Percentiles rank a stretch among this genome's conserved stretches.
These are phyloP conservation scores for Spathaspora sp. DNA, from an alignment of 1,139 yeast genomes.

Conservation along the genomic window DNA sequence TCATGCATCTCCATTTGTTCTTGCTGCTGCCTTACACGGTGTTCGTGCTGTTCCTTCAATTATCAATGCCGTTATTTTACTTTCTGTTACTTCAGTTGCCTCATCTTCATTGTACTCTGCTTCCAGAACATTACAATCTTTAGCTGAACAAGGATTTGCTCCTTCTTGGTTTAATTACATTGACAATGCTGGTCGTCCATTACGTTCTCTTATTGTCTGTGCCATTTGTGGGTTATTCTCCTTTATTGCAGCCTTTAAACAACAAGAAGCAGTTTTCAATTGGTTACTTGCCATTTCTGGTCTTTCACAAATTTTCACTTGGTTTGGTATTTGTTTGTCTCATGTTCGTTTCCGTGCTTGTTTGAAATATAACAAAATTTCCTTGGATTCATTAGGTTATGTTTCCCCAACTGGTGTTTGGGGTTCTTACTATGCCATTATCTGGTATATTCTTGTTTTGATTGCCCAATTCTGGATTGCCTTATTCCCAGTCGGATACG, in stretches of 20 bases:
- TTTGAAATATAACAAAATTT: constrained; percentile 34
- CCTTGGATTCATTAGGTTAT: constrained; percentile 38
- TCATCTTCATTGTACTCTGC: constrained; percentile 46
- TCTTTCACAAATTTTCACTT: constrained; percentile 41
- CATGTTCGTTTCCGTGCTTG: constrained; percentile 46
- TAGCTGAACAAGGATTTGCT: constrained; percentile 45
- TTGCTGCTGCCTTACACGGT: constrained; percentile 44
- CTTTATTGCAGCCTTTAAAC: constrained; percentile 39
- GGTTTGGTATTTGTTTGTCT: constrained; percentile 43
- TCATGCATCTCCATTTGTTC: constrained; percentile 45
- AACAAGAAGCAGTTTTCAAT: constrained; percentile 42
- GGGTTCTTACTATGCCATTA: constrained; percentile 39
- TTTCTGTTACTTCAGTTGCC: constrained; percentile 48
- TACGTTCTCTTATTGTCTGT: constrained; percentile 36
- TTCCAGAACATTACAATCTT: constrained; percentile 44
- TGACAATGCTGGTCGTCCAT: constrained; percentile 45
- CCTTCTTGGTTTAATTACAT: constrained; percentile 42
- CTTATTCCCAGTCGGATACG: constrained; percentile 34
- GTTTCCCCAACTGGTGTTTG: constrained; percentile 40
- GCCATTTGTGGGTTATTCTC: constrained; percentile 32
- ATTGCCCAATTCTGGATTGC: constrained; percentile 47
- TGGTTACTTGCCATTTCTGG: constrained; percentile 48
- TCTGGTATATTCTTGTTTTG: constrained; percentile 35
- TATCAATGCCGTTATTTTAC: constrained; percentile 43
- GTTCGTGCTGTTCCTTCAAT: constrained; percentile 40